phyloP scores from a whole-genome alignment of 2,329 filamentous ascomycete genomes.

The Fusarium oxysporum region DNA sequence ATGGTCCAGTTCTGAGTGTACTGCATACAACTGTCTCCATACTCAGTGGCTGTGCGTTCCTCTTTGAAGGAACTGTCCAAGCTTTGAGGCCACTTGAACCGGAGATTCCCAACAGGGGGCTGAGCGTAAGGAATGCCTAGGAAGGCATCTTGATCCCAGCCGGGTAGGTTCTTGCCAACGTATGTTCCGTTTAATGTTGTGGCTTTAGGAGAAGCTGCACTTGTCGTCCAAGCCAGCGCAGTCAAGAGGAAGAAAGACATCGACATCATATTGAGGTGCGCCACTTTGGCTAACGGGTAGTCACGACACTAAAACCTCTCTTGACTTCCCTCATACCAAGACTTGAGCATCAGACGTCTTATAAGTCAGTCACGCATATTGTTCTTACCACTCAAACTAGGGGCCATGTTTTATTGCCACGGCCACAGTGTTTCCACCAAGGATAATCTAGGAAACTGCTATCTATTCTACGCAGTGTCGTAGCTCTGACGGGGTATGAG shows the following conservation, averaged over 20 bases:
- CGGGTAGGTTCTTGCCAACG: constrained; percentile 46
- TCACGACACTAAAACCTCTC: background rate
- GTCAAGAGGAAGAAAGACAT: background rate
- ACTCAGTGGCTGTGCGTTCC: constrained; percentile 54
- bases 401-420: background rate
- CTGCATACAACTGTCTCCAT: constrained; percentile 61
- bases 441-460: background rate
- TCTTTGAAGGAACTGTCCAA: constrained; percentile 50
- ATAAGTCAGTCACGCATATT: background rate
- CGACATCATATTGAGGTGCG: background rate
- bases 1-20: constrained; percentile 56
- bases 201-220: constrained; percentile 28
- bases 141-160: constrained; percentile 54
- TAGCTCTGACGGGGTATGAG: background rate
- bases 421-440: constrained; percentile 29
- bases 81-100: constrained; percentile 52
- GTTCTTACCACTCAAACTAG: background rate
- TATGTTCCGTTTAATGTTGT: constrained; percentile 44
- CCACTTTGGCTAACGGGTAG: background rate
- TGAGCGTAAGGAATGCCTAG: constrained; percentile 56
- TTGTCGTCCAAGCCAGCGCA: background rate
- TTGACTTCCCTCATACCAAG: background rate
- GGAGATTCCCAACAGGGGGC: constrained; percentile 50
- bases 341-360: background rate
- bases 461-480: background rate